Conservation (phyloP, 495 filamentous ascomycete species). For the Penicillium steckii region DNA sequence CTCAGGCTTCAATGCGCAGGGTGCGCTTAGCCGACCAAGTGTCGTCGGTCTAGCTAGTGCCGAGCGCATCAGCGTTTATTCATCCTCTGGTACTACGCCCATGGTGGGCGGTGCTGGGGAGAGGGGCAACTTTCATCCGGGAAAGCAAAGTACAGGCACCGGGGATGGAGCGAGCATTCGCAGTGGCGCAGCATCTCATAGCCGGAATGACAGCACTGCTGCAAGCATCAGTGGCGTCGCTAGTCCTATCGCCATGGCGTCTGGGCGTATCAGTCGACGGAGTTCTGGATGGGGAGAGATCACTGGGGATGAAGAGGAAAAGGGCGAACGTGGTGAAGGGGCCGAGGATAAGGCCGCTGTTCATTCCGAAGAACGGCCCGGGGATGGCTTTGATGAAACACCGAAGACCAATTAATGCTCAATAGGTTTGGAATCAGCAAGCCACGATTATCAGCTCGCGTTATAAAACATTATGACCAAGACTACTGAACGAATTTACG, state of each 20-base stretch:
- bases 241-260: conserved; percentile 55
- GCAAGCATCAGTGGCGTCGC: conserved; percentile 66
- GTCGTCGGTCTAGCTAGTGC: conserved; percentile 62
- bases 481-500: conserved; percentile 18
- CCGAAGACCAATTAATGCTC: conserved; percentile 7
- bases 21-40: conserved; percentile 49
- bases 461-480: conserved; percentile 2
- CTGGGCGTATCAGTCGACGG: conserved; percentile 56
- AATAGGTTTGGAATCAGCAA: not conserved
- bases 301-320: conserved; percentile 43
- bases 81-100: conserved; percentile 67
- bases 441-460: not conserved
- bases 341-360: conserved; percentile 21
- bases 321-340: conserved; percentile 8
- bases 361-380: not conserved
- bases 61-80: conserved; percentile 86
- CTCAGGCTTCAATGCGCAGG: conserved; percentile 51
- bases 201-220: conserved; percentile 75
- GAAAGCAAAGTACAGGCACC: conserved; percentile 55
- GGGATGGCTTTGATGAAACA: conserved; percentile 11
- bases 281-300: conserved; percentile 65
- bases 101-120: conserved; percentile 59
- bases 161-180: conserved; percentile 78
- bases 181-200: conserved; percentile 74
- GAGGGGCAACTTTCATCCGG: conserved; percentile 76